Percentiles rank a stretch among this genome's conserved stretches.
Evolutionary conservation across 148 eudicot genomes (phyloP).

Genomic region (Camellia granthamiana): DNA sequence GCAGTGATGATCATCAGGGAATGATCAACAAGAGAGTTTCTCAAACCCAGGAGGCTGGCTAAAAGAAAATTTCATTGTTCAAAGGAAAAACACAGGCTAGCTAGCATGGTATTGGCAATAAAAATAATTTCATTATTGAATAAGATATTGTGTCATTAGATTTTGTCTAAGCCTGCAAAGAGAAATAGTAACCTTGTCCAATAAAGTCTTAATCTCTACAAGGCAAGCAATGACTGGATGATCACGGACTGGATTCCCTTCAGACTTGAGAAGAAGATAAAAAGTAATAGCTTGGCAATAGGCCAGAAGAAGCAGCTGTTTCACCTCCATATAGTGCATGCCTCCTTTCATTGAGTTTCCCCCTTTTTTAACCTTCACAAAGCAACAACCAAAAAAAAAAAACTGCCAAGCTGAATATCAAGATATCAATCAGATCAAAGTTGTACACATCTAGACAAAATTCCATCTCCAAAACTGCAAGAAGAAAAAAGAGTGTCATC

Average conservation of each 20-base stretch:
- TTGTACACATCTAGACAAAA: neutral
- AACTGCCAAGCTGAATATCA: constrained; percentile 8
- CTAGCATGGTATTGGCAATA: neutral
- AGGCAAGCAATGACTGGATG: constrained; percentile 94
- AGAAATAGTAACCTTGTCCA: constrained; percentile 62
- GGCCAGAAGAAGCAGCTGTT: constrained; percentile 62
- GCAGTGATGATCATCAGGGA: neutral
- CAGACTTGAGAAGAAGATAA: constrained; percentile 95
- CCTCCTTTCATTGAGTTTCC: constrained; percentile 47
- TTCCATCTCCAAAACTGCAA: neutral
- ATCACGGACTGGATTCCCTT: constrained; percentile 82
- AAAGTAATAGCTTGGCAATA: constrained; percentile 90
- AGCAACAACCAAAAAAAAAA: neutral
- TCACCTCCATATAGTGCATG: constrained; percentile 83
- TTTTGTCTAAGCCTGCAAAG: neutral
- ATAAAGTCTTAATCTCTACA: constrained; percentile 74
- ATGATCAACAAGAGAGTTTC: neutral
- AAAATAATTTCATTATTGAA: neutral
- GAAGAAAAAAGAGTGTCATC: constrained; percentile 9
- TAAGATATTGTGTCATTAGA: neutral
- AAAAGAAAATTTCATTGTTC: neutral
- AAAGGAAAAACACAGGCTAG: neutral
- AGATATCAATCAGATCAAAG: neutral
- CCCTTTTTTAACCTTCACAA: constrained; percentile 52
- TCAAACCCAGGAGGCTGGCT: neutral